Evolutionary conservation across 331 rosid species (phyloP), one percentile per base, ranked within the genome.

Genomic region (Pyracantha coccinea): DNA sequence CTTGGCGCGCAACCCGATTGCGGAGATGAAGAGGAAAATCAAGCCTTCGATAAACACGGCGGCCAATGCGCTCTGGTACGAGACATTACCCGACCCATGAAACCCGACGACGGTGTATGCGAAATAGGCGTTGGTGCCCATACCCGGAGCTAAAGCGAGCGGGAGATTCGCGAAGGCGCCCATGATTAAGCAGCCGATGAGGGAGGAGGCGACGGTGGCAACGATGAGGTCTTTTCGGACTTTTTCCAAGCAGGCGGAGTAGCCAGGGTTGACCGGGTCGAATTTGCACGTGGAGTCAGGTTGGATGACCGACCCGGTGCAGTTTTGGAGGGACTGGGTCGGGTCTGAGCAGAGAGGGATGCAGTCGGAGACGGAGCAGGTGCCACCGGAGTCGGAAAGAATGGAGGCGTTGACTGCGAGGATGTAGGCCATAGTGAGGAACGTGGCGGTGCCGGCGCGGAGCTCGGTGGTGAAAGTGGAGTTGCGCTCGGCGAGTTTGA

Each of bases 381-480:
- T 88, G 0, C 91, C 99, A 0, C 99, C 99, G 52, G 99, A 95
- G 72, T 95, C 99, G 10, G 97, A 35, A 35, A 95, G 84, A 65
- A 95, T 92, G 68, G 97, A 90, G 31, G 99, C 97, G 92, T 95
- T 95, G 81, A 95, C 98, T 54, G 99, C 99, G 29, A 95, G 88
- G 85, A 95, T 90, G 81, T 95, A 95, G 8, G 99, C 99, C 99
- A 95, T 95, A 73, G 99, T 95, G 74, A 95, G 96, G 75, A 95
- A 95, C 0, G 99, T 95, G 83, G 99, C 85, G 62, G 98, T 95
- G 63, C 99, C 99, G 45, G 98, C 99, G 1, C 99, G 96, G 82
- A 95, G 91, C 79, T 95, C 98, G 29, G 99, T 95, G 68, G 99
- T 95, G 92, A 95, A 95, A 68, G 77, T 95, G 69, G 99, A 66